phyloP scores from a whole-genome alignment of 2,329 filamentous ascomycete species.

The Sarocladium brachiariae region DNA sequence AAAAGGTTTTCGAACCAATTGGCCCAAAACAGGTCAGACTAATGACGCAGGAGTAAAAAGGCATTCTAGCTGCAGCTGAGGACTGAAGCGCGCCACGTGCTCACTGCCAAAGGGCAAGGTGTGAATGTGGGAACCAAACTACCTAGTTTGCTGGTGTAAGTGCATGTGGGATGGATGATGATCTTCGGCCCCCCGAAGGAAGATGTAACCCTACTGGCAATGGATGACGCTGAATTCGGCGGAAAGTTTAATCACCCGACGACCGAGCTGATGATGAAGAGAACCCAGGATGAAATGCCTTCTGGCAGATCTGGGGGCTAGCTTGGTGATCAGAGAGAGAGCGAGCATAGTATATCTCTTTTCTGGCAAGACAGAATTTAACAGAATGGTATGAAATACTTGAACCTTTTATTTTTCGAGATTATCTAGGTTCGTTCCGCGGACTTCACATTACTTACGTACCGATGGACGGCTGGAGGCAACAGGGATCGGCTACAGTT shows the following conservation, averaged over 20 bases:
- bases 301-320: no score
- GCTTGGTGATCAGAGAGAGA: no score
- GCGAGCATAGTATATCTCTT: no score
- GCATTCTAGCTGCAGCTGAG: not conserved
- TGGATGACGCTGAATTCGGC: not conserved
- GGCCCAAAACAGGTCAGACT: not conserved
- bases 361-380: no score
- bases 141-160: not conserved
- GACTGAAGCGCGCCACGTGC: not conserved
- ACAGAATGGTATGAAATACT: no score
- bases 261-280: not conserved
- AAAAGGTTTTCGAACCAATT: not conserved
- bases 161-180: not conserved
- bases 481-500: slow-evolving; percentile 1
- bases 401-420: no score
- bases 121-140: not conserved
- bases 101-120: no score
- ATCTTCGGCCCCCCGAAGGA: slow-evolving; percentile 1
- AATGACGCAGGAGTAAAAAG: not conserved
- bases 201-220: slow-evolving; percentile 1
- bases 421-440: no score
- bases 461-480: not conserved
- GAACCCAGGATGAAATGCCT: not conserved
- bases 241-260: not conserved
- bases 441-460: no score